Percentiles rank a stretch among this genome's conserved stretches.
These are phyloP conservation scores for Codiaeum variegatum DNA, from an alignment of 441 rosid genomes.

Conservation along the genomic window DNA sequence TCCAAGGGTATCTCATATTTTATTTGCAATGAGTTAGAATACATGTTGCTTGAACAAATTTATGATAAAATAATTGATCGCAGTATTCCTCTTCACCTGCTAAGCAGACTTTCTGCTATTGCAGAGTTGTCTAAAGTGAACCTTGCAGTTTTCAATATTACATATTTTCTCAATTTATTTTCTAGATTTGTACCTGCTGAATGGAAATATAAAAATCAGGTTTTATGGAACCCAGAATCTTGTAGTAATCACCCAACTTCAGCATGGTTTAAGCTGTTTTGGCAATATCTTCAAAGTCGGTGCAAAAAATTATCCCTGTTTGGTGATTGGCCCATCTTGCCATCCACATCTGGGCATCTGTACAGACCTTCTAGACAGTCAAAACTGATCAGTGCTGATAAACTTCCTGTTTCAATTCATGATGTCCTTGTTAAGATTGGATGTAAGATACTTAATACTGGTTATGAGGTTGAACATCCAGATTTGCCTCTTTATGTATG, in stretches of 20 bases:
- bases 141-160: slow-evolving; percentile 50
- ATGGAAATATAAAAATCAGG: slow-evolving; percentile 70
- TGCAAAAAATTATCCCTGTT: slow-evolving; percentile 68
- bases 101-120: slow-evolving; percentile 66
- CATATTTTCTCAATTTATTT: slow-evolving; percentile 58
- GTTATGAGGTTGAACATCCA: slow-evolving; percentile 61
- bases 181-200: slow-evolving; percentile 82
- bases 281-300: slow-evolving; percentile 69
- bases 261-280: slow-evolving; percentile 84
- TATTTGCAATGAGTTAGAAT: slow-evolving; percentile 74
- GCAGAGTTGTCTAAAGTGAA: slow-evolving; percentile 69
- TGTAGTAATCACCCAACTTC: slow-evolving; percentile 63
- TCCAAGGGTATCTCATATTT: slow-evolving; percentile 57
- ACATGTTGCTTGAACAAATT: slow-evolving; percentile 61
- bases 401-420: slow-evolving; percentile 58
- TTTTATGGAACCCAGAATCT: slow-evolving; percentile 70
- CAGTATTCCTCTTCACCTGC: slow-evolving; percentile 55
- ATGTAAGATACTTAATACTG: slow-evolving; percentile 70
- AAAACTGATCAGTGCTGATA: slow-evolving; percentile 62
- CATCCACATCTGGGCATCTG: slow-evolving; percentile 79
- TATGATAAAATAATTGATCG: slow-evolving; percentile 71
- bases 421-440: slow-evolving; percentile 75
- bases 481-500: slow-evolving; percentile 73
- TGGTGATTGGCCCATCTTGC: slow-evolving; percentile 96
- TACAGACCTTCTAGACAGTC: slow-evolving; percentile 73